Conservation (phyloP, 1,139 yeast species). For the Meyerozyma guilliermondii region DNA sequence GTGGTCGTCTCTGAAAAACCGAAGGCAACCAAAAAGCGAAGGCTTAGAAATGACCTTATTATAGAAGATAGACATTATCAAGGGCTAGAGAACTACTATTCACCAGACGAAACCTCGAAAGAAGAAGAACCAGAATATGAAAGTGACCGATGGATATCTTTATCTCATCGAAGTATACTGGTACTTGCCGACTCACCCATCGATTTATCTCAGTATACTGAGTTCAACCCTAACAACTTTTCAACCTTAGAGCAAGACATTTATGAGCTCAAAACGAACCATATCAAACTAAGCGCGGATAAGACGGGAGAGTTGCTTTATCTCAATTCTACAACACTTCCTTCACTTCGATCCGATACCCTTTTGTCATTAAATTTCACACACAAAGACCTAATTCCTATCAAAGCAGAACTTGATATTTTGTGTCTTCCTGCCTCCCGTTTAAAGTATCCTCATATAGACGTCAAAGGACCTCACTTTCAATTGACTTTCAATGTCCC, state of each 20-base stretch:
- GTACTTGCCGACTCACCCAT: slow-evolving; percentile 3
- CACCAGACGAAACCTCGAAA: slow-evolving; percentile 2
- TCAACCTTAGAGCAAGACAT: neutral
- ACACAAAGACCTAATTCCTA: neutral
- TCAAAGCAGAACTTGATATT: neutral
- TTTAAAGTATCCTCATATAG: neutral
- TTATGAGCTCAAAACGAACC: slow-evolving; percentile 6
- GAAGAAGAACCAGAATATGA: neutral
- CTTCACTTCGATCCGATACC: neutral
- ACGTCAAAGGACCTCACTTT: neutral
- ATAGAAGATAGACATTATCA: slow-evolving; percentile 1
- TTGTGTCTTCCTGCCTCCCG: neutral
- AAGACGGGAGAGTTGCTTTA: neutral
- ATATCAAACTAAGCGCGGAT: slow-evolving; percentile 9
- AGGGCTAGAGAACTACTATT: slow-evolving; percentile 4
- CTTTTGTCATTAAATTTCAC: neutral
- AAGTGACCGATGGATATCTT: slow-evolving; percentile 1
- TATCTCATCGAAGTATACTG: slow-evolving; percentile 3
- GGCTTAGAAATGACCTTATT: neutral
- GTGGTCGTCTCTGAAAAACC: neutral
- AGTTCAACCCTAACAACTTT: neutral
- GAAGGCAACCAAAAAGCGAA: neutral
- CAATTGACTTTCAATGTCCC: neutral
- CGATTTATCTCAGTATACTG: slow-evolving; percentile 3
- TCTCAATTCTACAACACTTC: neutral